Conservation (phyloP, 2,329 filamentous ascomycete species). For the Fulvia fulva region DNA sequence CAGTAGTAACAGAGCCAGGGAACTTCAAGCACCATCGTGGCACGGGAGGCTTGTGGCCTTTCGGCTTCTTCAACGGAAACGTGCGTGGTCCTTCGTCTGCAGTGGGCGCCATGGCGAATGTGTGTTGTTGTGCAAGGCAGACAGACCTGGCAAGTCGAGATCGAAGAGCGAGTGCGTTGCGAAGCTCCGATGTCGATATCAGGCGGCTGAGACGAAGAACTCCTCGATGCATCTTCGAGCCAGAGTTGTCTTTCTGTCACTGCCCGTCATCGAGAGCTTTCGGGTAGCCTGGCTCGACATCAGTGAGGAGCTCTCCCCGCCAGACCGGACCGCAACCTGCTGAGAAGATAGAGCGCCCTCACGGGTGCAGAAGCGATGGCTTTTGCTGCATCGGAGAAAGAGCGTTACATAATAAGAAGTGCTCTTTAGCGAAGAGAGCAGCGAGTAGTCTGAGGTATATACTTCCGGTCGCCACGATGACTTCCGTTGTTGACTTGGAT, state of each 20-base stretch:
- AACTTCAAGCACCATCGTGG: slow-evolving; percentile 33
- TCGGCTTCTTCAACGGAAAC: slow-evolving; percentile 33
- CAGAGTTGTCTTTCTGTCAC: background rate
- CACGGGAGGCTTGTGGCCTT: slow-evolving; percentile 32
- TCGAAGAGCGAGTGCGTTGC: background rate
- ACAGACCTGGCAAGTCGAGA: background rate
- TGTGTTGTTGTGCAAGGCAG: background rate
- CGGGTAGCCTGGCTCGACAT: background rate
- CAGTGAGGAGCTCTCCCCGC: background rate
- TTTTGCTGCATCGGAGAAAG: too few relatives aligned
- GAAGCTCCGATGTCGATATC: background rate
- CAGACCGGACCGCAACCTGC: background rate
- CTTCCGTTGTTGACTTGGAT: too few relatives aligned
- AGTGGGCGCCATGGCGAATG: slow-evolving; percentile 10
- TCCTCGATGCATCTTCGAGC: background rate
- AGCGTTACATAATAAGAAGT: too few relatives aligned
- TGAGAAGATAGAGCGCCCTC: background rate
- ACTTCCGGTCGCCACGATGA: too few relatives aligned
- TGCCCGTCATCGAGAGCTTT: background rate
- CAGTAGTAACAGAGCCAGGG: slow-evolving; percentile 21
- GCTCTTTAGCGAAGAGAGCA: too few relatives aligned
- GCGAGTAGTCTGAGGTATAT: too few relatives aligned
- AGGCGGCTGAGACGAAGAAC: background rate
- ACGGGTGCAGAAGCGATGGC: too few relatives aligned
- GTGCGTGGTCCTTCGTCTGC: slow-evolving; percentile 19